Evolutionary conservation across 2,329 filamentous ascomycete genomes (phyloP), one percentile per base, ranked within the genome.

Genomic region (Chaetomium olivaceum): DNA sequence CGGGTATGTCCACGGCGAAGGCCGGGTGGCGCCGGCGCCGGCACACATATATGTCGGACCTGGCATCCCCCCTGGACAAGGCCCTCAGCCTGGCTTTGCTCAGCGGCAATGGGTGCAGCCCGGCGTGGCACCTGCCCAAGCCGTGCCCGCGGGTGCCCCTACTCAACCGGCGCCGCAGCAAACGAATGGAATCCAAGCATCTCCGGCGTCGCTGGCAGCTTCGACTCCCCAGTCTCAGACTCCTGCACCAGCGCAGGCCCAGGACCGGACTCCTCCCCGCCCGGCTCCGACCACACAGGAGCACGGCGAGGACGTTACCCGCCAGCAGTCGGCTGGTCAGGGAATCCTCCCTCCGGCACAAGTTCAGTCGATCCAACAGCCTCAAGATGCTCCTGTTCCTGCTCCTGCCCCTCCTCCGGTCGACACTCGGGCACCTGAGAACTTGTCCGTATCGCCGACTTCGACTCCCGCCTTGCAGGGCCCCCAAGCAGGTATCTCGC

Each of bases 1-100:
- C 61, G 68, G 68, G 9, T 69, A 70, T 56, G 67, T 72, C 11
- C 70, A 70, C 59, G 64, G 64, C 29, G 70, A 74, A 56, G 72
- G 72, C 29, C 66, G 68, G 23, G 55, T 71, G 8, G 68, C 64
- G 23, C 68, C 69, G 1, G 68, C 68, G 16, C 72, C 71, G 19
- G 65, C 65, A 50, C 69, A 68, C 2, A 68, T 70, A 51, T 72
- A 64, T 36, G 70, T 70, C 29, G 68, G 68, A 5, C 60, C 67
- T n/a, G 67, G 55, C 8, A n/a, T 62, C 19, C 58, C 55, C 3
- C 59, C 62, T 31, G 62, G 64, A 3, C 71, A 67, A 33, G 21
- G 31, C 12, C 14, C 58, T 2, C 63, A 55, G 0, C 57, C 67
- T 1, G 69, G 67, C 5, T 56, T 68, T 33, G 59, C 61, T 36